A percentile compares a stretch with the other conserved stretches of the same genome.
Conservation (phyloP, 106 monocot species). For the Chionographis japonica region DNA sequence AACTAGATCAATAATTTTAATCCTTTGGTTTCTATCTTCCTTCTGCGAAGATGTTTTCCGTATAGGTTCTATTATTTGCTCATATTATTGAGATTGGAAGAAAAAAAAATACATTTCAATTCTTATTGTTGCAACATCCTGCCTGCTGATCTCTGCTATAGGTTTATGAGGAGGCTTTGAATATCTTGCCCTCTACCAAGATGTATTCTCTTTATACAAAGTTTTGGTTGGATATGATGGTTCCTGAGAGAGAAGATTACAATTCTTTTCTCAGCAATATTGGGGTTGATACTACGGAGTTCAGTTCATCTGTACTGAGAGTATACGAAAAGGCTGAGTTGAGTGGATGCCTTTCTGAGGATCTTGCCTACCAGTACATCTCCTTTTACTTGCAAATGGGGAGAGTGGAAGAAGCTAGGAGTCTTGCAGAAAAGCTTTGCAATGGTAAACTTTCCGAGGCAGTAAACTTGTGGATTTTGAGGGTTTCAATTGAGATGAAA, state of each 20-base stretch:
- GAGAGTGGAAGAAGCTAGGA: conserved; percentile 47
- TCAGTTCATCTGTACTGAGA: conserved; percentile 30
- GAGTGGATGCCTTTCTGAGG: conserved; percentile 38
- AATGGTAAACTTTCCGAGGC: conserved; percentile 41
- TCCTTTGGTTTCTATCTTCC: too few relatives aligned
- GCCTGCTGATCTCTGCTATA: conserved; percentile 12
- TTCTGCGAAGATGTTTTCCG: too few relatives aligned
- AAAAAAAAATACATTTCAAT: too few relatives aligned
- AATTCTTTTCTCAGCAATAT: conserved; percentile 10
- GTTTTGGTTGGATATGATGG: conserved; percentile 43
- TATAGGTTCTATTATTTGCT: too few relatives aligned
- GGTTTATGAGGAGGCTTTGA: conserved; percentile 69
- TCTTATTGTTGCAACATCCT: background rate
- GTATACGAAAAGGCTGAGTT: conserved; percentile 56
- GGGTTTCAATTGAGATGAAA: conserved; percentile 52
- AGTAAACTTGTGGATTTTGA: conserved; percentile 41
- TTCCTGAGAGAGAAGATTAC: conserved; percentile 18
- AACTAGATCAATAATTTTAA: too few relatives aligned
- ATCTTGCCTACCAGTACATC: conserved; percentile 59
- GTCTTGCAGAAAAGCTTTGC: conserved; percentile 46
- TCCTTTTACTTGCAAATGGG: conserved; percentile 42
- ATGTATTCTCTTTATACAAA: conserved; percentile 64
- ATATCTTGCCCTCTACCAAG: conserved; percentile 37
- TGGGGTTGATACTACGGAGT: conserved; percentile 18
- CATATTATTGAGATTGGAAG: too few relatives aligned